Base-by-base conservation (phyloP, 768 basidiomycete species). In the Multifurca ochricompacta region DNA sequence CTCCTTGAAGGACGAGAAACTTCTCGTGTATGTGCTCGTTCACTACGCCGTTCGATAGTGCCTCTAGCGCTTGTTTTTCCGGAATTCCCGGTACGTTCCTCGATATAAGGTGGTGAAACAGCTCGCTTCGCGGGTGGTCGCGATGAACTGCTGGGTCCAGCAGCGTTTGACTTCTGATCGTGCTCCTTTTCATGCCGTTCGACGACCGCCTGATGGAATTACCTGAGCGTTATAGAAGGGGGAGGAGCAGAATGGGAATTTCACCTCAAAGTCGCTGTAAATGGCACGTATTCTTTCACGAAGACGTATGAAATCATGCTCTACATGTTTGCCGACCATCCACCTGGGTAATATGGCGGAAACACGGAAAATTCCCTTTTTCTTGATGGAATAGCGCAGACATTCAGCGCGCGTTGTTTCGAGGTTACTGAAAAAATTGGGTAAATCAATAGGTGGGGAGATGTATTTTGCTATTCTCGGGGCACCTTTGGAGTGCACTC, bases 281-380 rank as follows among this genome's bases (percentile, higher is more conserved):
- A 47, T 48, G 21, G 9, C 10, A 30, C 25, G 13, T 52, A 57
- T 52, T 27, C 25, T 48, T 39, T 27, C 36, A 11, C 42, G 40
- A 52, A 57, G 51, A 30, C 25, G 19, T 8, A 21, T 21, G 21
- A 46, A 40, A 14, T 52, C 44, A 19, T 45, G 55, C n/a, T 10
- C 19, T 19, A 42, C 19, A 27, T 36, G 41, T 6, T 57, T 57
- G 49, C 50, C 39, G 27, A 31, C 27, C 25, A 57, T 19, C 51
- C 50, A 52, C 34, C 52, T 57, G 27, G 51, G 56, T 35, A 57
- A 51, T 39, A 56, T 31, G 11, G 27, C 25, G 14, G 50, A 46
- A 11, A 56, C 44, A 19, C 50, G 50, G 34, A 40, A 4, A 7
- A 52, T 19, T 2, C 50, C 39, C 31, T 44, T 45, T 30, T 42